Evolutionary conservation across 176 grass and related monocot species (phyloP).

Genomic region (Ampelocalamus luodianensis): DNA sequence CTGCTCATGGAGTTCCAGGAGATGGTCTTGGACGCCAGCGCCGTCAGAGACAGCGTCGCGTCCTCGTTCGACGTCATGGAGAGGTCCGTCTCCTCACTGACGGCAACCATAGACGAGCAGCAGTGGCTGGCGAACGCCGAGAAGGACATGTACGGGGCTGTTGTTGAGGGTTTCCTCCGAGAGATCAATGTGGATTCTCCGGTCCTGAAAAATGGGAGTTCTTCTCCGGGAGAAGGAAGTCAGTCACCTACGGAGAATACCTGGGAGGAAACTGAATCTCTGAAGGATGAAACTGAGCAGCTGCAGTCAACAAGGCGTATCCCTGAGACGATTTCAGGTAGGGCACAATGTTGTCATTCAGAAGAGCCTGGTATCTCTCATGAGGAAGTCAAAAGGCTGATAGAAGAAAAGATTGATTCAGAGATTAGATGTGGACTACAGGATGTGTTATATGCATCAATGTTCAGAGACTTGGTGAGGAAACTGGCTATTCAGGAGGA

Average conservation of each 20-base stretch:
- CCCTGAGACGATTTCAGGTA: neutral
- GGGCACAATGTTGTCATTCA: neutral
- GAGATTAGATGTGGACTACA: constrained; percentile 41
- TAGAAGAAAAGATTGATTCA: constrained; percentile 35
- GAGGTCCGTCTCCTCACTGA: constrained; percentile 41
- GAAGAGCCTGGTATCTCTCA: neutral
- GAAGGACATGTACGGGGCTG: constrained; percentile 43
- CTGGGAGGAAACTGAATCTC: neutral
- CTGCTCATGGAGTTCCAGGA: constrained; percentile 66
- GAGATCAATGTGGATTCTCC: constrained; percentile 34
- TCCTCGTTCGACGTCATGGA: constrained; percentile 60
- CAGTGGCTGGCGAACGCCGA: constrained; percentile 52
- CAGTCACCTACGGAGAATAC: neutral
- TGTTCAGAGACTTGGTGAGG: constrained; percentile 28
- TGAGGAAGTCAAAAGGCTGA: constrained; percentile 36
- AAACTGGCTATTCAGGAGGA: neutral
- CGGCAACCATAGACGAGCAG: constrained; percentile 49
- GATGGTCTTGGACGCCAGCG: constrained; percentile 51
- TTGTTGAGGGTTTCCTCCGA: constrained; percentile 45
- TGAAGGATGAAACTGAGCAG: constrained; percentile 9
- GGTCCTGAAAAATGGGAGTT: neutral
- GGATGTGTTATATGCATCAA: constrained; percentile 30
- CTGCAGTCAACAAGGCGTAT: neutral
- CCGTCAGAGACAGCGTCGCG: constrained; percentile 50
- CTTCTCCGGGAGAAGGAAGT: neutral